A percentile compares a stretch with the other conserved stretches of the same genome.
Evolutionary conservation across 306 rosid species (phyloP).

Genomic region (Lotus japonicus): DNA sequence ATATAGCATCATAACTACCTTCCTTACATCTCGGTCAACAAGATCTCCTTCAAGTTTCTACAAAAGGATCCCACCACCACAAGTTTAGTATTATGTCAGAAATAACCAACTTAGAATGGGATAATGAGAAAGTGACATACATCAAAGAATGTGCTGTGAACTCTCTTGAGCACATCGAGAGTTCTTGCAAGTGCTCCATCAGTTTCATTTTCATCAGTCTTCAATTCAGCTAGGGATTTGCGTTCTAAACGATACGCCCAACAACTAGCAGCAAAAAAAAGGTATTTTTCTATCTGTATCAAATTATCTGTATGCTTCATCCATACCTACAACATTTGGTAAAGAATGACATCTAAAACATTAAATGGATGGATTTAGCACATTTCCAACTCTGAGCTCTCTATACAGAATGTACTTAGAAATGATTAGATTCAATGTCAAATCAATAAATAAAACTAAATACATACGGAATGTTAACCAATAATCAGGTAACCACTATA

Average conservation of each 20-base stretch:
- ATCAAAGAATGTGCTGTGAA: conserved; percentile 60
- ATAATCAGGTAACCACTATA: too few species aligned
- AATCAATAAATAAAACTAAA: too few species aligned
- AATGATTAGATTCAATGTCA: background rate
- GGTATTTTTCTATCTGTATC: conserved; percentile 85
- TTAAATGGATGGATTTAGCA: background rate
- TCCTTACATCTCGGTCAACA: conserved; percentile 68
- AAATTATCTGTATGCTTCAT: conserved; percentile 69
- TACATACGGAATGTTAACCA: too few species aligned
- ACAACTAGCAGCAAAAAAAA: conserved; percentile 81
- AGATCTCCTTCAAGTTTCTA: conserved; percentile 50
- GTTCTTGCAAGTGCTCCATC: conserved; percentile 76
- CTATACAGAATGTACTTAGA: background rate
- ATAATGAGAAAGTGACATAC: conserved; percentile 34
- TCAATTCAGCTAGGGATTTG: conserved; percentile 65
- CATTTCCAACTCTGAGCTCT: background rate
- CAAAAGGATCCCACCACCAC: conserved; percentile 27
- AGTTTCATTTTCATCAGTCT: conserved; percentile 68
- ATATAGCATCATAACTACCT: conserved; percentile 49
- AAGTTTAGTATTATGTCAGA: conserved; percentile 24
- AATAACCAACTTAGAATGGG: background rate
- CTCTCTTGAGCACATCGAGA: conserved; percentile 63
- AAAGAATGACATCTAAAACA: too few species aligned
- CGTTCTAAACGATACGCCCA: conserved; percentile 66
- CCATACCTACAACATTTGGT: conserved; percentile 66